Percentiles rank a stretch among this genome's conserved stretches.
These are phyloP conservation scores for Tolypocladium tropicale DNA, from an alignment of 2,329 filamentous ascomycete species.

Conservation along the genomic window DNA sequence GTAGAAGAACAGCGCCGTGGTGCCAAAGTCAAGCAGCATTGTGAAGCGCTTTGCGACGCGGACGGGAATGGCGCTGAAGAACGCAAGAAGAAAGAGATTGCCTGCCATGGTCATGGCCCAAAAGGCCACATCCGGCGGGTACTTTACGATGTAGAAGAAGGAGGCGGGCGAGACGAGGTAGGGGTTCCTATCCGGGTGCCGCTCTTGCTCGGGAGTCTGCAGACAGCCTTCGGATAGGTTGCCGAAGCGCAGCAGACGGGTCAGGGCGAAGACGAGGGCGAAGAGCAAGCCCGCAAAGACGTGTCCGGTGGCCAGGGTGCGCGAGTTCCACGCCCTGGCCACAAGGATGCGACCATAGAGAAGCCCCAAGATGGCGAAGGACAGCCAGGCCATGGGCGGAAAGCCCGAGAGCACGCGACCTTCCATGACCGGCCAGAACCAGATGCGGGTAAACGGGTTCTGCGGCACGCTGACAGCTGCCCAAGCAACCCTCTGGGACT, in stretches of 20 bases:
- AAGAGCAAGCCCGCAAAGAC: slow-evolving; percentile 17
- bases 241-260: slow-evolving; percentile 28
- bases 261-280: slow-evolving; percentile 27
- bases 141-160: slow-evolving; percentile 37
- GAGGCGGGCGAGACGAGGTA: slow-evolving; percentile 29
- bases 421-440: slow-evolving; percentile 26
- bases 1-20: slow-evolving; percentile 37
- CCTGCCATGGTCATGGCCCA: slow-evolving; percentile 28
- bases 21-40: slow-evolving; percentile 31
- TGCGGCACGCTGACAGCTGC: slow-evolving; percentile 4
- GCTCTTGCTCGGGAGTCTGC: slow-evolving; percentile 24
- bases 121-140: slow-evolving; percentile 36
- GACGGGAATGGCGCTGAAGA: slow-evolving; percentile 23
- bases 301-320: slow-evolving; percentile 17
- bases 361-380: slow-evolving; percentile 32
- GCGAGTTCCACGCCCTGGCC: slow-evolving; percentile 18
- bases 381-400: slow-evolving; percentile 35
- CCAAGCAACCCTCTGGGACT: not conserved
- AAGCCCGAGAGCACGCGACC: slow-evolving; percentile 26
- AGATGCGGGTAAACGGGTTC: slow-evolving; percentile 22
- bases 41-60: slow-evolving; percentile 17
- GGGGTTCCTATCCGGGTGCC: slow-evolving; percentile 21
- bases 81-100: slow-evolving; percentile 27
- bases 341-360: slow-evolving; percentile 30
- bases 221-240: slow-evolving; percentile 34